A percentile compares a stretch with the other conserved stretches of the same genome.
These are phyloP conservation scores for Pleomassaria siparia DNA, from an alignment of 2,329 filamentous ascomycete species.

Conservation along the genomic window DNA sequence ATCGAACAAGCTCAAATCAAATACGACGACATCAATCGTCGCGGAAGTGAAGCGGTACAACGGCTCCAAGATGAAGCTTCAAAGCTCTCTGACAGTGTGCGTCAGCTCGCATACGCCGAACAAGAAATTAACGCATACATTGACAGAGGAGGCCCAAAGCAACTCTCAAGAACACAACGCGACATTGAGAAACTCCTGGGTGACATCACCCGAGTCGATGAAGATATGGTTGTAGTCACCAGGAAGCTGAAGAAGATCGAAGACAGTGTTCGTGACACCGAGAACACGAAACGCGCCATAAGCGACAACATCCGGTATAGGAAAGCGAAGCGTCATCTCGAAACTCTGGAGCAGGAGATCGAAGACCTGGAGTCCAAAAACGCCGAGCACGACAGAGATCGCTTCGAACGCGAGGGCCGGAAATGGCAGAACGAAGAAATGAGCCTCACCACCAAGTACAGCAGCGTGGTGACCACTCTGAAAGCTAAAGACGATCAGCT, in stretches of 20 bases:
- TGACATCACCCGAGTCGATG: conserved; percentile 65
- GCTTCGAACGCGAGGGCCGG: conserved; percentile 69
- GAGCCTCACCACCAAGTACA: conserved; percentile 70
- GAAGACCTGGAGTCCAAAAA: conserved; percentile 73
- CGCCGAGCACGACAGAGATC: conserved; percentile 78
- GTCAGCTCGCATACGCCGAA: conserved; percentile 74
- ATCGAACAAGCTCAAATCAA: conserved; percentile 74
- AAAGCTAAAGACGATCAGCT: conserved; percentile 84
- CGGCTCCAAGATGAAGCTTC: conserved; percentile 71
- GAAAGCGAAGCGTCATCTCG: conserved; percentile 68
- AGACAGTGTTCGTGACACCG: conserved; percentile 74
- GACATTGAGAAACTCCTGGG: conserved; percentile 69
- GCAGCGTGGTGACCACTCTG: conserved; percentile 74
- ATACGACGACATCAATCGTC: conserved; percentile 74
- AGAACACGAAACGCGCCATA: conserved; percentile 83
- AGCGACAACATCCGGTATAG: conserved; percentile 86
- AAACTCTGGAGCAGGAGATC: conserved; percentile 70
- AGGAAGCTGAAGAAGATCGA: conserved; percentile 75
- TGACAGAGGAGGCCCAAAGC: conserved; percentile 70
- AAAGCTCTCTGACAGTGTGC: conserved; percentile 70
- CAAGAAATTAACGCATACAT: conserved; percentile 79
- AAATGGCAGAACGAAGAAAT: conserved; percentile 69
- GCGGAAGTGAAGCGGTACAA: conserved; percentile 71
- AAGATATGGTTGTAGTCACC: conserved; percentile 67
- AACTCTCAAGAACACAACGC: conserved; percentile 68